A percentile compares a stretch with the other conserved stretches of the same genome.
Evolutionary conservation across 2,329 filamentous ascomycete genomes (phyloP).

Genomic region (Diplodia sapinea): DNA sequence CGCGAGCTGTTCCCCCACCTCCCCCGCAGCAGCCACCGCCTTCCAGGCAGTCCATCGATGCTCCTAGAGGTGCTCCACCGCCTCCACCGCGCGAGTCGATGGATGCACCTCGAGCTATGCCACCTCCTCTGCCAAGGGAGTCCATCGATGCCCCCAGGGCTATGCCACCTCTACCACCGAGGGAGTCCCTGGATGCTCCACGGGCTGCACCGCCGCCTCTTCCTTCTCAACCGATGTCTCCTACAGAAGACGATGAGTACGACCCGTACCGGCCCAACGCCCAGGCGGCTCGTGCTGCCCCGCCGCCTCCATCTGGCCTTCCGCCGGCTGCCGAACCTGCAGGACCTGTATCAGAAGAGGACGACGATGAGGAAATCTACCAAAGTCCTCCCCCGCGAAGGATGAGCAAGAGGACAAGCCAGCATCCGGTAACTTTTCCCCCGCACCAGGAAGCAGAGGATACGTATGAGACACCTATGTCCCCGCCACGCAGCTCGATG

Average conservation of each 20-base stretch:
- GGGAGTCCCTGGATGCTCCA: slow-evolving; percentile 55
- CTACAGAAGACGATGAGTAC: slow-evolving; percentile 63
- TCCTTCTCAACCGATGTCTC: slow-evolving; percentile 50
- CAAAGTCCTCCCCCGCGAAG: slow-evolving; percentile 42
- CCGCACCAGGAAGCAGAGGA: slow-evolving; percentile 41
- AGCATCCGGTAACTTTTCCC: slow-evolving; percentile 45
- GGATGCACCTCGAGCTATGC: slow-evolving; percentile 53
- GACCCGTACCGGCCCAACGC: slow-evolving; percentile 66
- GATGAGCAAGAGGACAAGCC: slow-evolving; percentile 28
- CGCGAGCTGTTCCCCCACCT: slow-evolving; percentile 59
- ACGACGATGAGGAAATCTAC: slow-evolving; percentile 48
- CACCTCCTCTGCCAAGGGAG: slow-evolving; percentile 65
- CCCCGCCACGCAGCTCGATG: slow-evolving; percentile 39
- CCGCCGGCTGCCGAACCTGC: slow-evolving; percentile 41
- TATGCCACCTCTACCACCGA: slow-evolving; percentile 68
- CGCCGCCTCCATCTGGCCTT: slow-evolving; percentile 44
- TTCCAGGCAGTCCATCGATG: slow-evolving; percentile 70
- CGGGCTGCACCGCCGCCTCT: slow-evolving; percentile 64
- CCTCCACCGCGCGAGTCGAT: slow-evolving; percentile 58
- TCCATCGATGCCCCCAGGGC: slow-evolving; percentile 75
- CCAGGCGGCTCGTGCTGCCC: slow-evolving; percentile 42
- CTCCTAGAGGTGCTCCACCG: slow-evolving; percentile 72
- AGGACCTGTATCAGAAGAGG: slow-evolving; percentile 36
- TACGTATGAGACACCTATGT: slow-evolving; percentile 40
- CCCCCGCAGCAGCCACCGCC: slow-evolving; percentile 59